A percentile compares a stretch with the other conserved stretches of the same genome.
phyloP scores from a whole-genome alignment of 2,329 filamentous ascomycete genomes.

The Aspergillus sp. region DNA sequence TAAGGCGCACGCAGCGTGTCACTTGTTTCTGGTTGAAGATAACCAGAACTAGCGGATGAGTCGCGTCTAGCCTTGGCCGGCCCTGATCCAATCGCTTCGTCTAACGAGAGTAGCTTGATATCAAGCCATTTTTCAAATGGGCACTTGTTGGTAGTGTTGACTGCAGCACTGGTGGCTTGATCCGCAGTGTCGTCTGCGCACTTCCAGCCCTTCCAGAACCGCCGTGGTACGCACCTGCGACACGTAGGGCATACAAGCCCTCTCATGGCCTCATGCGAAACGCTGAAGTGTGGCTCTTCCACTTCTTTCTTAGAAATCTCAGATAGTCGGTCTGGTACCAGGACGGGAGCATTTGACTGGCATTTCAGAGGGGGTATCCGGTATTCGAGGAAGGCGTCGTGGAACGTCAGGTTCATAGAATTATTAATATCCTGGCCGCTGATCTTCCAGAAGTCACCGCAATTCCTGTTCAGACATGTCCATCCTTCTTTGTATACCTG shows the following conservation, averaged over 20 bases:
- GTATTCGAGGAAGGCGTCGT: conserved; percentile 57
- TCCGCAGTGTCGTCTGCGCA: conserved; percentile 42
- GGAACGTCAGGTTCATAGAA: conserved; percentile 48
- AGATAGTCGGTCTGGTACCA: conserved; percentile 43
- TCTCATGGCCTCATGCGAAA: conserved; percentile 54
- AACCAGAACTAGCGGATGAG: conserved; percentile 26
- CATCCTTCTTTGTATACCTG: conserved; percentile 50
- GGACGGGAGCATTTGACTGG: conserved; percentile 38
- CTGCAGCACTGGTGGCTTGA: too few relatives aligned
- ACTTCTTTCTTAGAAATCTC: conserved; percentile 29
- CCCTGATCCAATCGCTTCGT: conserved; percentile 30
- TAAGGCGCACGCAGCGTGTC: conserved; percentile 25
- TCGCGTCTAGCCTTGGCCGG: conserved; percentile 31
- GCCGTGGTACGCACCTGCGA: conserved; percentile 59
- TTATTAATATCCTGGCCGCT: conserved; percentile 27
- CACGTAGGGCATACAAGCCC: conserved; percentile 69
- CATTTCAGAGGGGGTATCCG: conserved; percentile 43
- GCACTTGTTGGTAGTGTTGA: conserved; percentile 36
- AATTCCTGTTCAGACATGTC: conserved; percentile 59
- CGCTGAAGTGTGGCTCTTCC: conserved; percentile 42
- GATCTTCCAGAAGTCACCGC: conserved; percentile 57
- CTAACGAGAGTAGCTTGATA: conserved; percentile 28
- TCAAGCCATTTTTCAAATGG: conserved; percentile 42
- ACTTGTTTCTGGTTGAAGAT: conserved; percentile 29
- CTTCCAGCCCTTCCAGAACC: conserved; percentile 62